These are phyloP conservation scores for Quercus ilex DNA, from an alignment of 306 rosid genomes.

Conservation along the genomic window DNA sequence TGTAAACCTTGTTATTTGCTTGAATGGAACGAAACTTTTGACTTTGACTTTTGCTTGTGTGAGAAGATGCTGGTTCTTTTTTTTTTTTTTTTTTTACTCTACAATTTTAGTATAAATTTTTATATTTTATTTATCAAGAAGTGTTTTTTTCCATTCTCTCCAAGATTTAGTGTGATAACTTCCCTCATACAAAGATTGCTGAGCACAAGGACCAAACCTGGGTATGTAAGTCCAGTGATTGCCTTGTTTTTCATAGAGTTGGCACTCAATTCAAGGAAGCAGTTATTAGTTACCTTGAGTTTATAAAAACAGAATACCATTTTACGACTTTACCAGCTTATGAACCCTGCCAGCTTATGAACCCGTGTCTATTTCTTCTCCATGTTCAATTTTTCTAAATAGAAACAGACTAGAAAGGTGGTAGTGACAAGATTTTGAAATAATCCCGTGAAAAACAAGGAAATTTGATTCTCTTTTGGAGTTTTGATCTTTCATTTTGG, in stretches of 20 bases:
- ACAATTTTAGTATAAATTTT: too few species aligned
- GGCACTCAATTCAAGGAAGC: slow-evolving; percentile 99
- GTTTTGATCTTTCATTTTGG: too few species aligned
- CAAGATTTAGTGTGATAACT: too few species aligned
- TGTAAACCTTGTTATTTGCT: too few species aligned
- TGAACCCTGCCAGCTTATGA: not conserved
- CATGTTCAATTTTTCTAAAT: not conserved
- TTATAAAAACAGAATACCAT: slow-evolving; percentile 55
- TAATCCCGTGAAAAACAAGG: not conserved
- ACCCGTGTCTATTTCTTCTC: not conserved
- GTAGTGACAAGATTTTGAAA: not conserved
- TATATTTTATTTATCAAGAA: too few species aligned
- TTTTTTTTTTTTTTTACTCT: too few species aligned
- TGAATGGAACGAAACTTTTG: too few species aligned
- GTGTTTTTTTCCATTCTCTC: too few species aligned
- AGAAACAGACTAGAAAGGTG: not conserved
- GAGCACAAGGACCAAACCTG: slow-evolving; percentile 92
- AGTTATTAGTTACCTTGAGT: slow-evolving; percentile 56
- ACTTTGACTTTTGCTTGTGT: too few species aligned
- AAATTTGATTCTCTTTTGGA: not conserved
- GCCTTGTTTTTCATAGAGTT: slow-evolving; percentile 85
- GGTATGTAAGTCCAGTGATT: slow-evolving; percentile 69
- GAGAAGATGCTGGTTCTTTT: too few species aligned
- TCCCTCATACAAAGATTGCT: not conserved
- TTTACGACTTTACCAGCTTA: not conserved